Percentiles rank a stretch among this genome's conserved stretches.
Conservation (phyloP, 2,329 filamentous ascomycete genomes). For the Colletotrichum eremochloae region DNA sequence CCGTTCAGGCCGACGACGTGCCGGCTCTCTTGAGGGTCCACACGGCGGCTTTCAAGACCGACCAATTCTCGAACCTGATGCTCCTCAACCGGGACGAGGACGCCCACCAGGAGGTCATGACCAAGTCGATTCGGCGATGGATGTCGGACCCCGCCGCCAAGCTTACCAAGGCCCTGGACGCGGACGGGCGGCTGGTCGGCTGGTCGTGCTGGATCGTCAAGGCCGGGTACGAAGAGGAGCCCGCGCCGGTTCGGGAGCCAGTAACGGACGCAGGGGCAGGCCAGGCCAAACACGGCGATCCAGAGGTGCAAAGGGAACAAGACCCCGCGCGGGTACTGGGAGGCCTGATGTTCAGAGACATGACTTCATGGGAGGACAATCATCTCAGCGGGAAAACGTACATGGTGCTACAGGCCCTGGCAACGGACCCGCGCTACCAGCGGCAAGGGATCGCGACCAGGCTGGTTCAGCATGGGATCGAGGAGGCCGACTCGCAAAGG, state of each 20-base stretch:
- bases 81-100: slow-evolving; percentile 15
- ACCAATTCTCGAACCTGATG: slow-evolving; percentile 36
- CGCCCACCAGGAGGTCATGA: slow-evolving; percentile 22
- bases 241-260: not conserved
- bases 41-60: slow-evolving; percentile 16
- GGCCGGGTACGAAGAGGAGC: not conserved
- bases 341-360: slow-evolving; percentile 25
- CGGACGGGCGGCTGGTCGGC: slow-evolving; percentile 6
- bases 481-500: not conserved
- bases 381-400: slow-evolving; percentile 11
- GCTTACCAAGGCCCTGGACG: slow-evolving; percentile 14
- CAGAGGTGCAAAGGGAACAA: not conserved
- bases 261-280: no score
- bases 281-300: no score
- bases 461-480: slow-evolving; percentile 4
- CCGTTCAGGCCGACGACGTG: not conserved
- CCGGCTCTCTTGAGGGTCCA: slow-evolving; percentile 11
- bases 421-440: slow-evolving; percentile 19
- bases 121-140: slow-evolving; percentile 14
- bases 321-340: slow-evolving; percentile 19
- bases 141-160: slow-evolving; percentile 6
- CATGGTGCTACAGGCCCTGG: slow-evolving; percentile 21
- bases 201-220: slow-evolving; percentile 28
- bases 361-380: slow-evolving; percentile 3
- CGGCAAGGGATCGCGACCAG: slow-evolving; percentile 13